Evolutionary conservation across 1,284 basidiomycete genomes (phyloP).

Genomic region (Polyporus tsugae): DNA sequence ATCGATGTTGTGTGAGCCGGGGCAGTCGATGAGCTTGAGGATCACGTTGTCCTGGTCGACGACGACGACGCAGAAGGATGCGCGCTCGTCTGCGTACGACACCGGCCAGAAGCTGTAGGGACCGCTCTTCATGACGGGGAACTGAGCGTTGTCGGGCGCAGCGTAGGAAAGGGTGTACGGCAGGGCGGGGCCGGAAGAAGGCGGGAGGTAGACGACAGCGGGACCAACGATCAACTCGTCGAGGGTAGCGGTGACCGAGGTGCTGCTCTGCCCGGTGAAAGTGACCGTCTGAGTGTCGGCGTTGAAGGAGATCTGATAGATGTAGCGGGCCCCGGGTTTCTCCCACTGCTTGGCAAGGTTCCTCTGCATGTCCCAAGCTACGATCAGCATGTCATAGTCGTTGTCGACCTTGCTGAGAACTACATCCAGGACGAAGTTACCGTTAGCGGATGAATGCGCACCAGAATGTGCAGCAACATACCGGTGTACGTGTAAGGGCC

Average conservation of each 20-base stretch:
- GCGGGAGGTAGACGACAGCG: background rate
- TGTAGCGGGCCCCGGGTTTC: constrained; percentile 3
- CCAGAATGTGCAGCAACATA: background rate
- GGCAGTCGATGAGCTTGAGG: constrained; percentile 3
- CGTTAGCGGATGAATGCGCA: background rate
- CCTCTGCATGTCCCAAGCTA: constrained; percentile 3
- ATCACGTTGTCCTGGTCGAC: constrained; percentile 6
- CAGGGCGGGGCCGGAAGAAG: background rate
- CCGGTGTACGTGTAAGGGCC: constrained; percentile 6
- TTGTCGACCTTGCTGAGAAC: background rate
- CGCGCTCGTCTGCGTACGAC: background rate
- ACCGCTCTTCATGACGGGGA: constrained; percentile 4
- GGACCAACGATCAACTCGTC: background rate
- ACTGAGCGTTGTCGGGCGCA: background rate
- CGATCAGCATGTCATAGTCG: background rate
- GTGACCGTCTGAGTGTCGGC: background rate
- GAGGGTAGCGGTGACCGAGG: background rate
- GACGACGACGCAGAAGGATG: constrained; percentile 4
- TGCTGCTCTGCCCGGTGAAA: background rate
- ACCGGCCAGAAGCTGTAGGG: constrained; percentile 5
- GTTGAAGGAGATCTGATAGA: background rate
- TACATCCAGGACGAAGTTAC: background rate
- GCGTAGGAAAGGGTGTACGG: background rate
- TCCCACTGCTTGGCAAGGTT: constrained; percentile 1
- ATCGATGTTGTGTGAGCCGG: background rate